Evolutionary conservation across 805 yeast genomes (phyloP), one percentile per base, ranked within the genome.

Genomic region (Spathaspora boniae): DNA sequence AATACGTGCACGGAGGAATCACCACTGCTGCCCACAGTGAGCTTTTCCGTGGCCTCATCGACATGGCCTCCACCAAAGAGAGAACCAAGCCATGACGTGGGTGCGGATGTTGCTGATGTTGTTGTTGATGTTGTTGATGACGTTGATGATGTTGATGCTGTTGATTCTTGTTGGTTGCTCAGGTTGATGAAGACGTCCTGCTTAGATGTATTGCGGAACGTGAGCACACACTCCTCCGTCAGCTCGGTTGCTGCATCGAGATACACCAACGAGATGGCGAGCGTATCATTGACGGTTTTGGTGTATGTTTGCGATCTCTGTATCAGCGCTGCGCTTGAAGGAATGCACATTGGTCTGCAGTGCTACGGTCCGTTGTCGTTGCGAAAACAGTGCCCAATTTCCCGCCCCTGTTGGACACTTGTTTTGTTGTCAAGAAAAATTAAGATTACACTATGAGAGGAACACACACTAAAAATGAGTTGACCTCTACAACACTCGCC

Each of bases 271-370:
- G 53, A 43, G 12, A 59, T 39, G 8, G 48, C 20, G 20, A 60
- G 41, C 6, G 45, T 38, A 19, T 53, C 47, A 33, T 48, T 51
- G 21, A 58, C 38, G 22, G 44, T 38, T 37, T 59, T 59, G 5
- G 27, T n/a, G 24, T 42, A 45, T 1, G 37, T n/a, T n/a, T n/a
- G n/a, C n/a, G n/a, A n/a, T n/a, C n/a, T n/a, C n/a, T n/a, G n/a
- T n/a, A n/a, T n/a, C n/a, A n/a, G n/a, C n/a, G n/a, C n/a, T n/a
- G n/a, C n/a, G n/a, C n/a, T n/a, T n/a, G n/a, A n/a, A n/a, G n/a
- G n/a, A n/a, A n/a, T n/a, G n/a, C n/a, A n/a, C n/a, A n/a, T n/a
- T n/a, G n/a, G n/a, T n/a, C n/a, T n/a, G n/a, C n/a, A n/a, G n/a
- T n/a, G n/a, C n/a, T n/a, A n/a, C n/a, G n/a, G n/a, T n/a, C n/a